Base-by-base conservation (phyloP, 768 basidiomycete genomes). In the Exidia glandulosa region DNA sequence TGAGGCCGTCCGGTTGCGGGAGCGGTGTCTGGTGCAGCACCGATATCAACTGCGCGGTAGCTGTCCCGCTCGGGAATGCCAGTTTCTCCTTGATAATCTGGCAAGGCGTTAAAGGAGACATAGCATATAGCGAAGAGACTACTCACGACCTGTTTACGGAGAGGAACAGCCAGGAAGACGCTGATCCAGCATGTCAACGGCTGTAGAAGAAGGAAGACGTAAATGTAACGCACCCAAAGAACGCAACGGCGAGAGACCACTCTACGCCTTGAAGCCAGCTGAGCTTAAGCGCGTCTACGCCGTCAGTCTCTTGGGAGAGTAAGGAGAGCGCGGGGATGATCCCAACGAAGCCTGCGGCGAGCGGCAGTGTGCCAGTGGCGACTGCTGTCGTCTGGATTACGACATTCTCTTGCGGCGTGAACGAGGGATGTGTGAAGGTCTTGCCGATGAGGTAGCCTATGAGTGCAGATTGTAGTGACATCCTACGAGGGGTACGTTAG, bases 361-460 rank as follows among this genome's bases (percentile, higher is more conserved):
- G 68, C 16, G 75, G 75, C 58, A 75, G 68, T 0, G 75, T 78
- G 25, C 95, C 95, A 2, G 94, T 97, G 1, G 94, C 95, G 2
- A 94, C 94, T 0, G 95, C 94, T 0, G 91, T 94, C 0, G 95
- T 96, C 69, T 98, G 94, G 2, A 96, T 79, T 0, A 98, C 90
- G 23, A 96, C 87, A 61, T 95, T 87, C 70, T 97, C 92, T 72
- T 94, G 91, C 0, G 93, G 86, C n/a, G 85, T 86, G 32, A 94
- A 79, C 0, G 87, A 14, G 19, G n/a, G n/a, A n/a, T n/a, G n/a
- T n/a, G 14, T 54, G 30, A 54, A 54, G 7, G 87, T 2, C 72
- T 77, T 1, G 85, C 84, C 4, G 93, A 76, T 63, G 89, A 74
- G 82, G 70, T 87, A 96, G 3, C 94, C 95, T 33, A 98, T 86